These are phyloP conservation scores for Aureobasidium zeae DNA, from an alignment of 2,329 filamentous ascomycete species.

Conservation along the genomic window DNA sequence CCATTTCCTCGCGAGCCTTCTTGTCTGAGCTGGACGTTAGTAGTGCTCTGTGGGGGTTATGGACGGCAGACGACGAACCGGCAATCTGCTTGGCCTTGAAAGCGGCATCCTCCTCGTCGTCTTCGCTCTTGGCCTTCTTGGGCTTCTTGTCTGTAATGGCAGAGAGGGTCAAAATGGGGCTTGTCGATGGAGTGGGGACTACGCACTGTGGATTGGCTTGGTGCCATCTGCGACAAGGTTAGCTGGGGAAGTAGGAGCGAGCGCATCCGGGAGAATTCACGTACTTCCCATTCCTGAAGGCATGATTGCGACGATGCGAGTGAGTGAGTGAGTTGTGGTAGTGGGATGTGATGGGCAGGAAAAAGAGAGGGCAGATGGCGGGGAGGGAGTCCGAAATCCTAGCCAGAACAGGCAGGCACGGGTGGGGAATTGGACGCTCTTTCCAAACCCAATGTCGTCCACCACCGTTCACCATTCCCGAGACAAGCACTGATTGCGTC, in stretches of 20 bases:
- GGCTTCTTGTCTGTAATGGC: conserved; percentile 55
- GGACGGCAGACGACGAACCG: conserved; percentile 47
- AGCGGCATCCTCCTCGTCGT: conserved; percentile 81
- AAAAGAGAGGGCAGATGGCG: background rate
- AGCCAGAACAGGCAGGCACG: background rate
- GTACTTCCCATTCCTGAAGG: conserved; percentile 43
- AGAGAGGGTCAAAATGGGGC: background rate
- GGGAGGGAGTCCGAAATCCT: background rate
- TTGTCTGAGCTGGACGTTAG: conserved; percentile 33
- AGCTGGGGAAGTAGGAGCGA: background rate
- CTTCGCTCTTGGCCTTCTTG: conserved; percentile 70
- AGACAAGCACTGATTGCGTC: background rate
- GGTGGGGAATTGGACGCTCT: background rate
- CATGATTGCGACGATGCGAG: conserved; percentile 30
- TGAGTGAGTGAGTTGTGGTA: background rate
- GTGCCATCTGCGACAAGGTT: conserved; percentile 35
- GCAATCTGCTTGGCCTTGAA: conserved; percentile 76
- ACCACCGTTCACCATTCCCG: background rate
- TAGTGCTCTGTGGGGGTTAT: background rate
- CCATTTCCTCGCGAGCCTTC: conserved; percentile 74
- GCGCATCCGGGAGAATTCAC: conserved; percentile 21
- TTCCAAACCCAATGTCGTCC: background rate
- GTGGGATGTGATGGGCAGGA: background rate
- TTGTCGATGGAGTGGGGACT: background rate
- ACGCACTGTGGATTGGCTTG: conserved; percentile 42